Conservation (phyloP, 2,329 filamentous ascomycete species). For the Ilyonectria destructans region DNA sequence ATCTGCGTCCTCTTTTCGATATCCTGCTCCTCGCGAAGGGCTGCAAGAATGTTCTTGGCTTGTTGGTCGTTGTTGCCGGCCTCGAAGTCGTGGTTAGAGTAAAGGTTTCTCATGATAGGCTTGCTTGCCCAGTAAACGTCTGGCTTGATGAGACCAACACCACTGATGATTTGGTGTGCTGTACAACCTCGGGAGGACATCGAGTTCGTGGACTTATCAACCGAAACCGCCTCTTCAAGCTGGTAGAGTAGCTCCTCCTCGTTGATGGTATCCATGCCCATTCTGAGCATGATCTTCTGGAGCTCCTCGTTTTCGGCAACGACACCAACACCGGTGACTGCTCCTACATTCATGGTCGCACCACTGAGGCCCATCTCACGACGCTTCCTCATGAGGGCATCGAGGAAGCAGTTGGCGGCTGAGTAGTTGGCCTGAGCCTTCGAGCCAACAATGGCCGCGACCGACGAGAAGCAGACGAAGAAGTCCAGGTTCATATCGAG, state of each 20-base stretch:
- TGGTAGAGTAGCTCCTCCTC: slow-evolving; percentile 45
- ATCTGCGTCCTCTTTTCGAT: slow-evolving; percentile 25
- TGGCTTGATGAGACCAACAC: slow-evolving; percentile 43
- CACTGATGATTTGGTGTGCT: slow-evolving; percentile 45
- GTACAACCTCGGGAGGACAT: slow-evolving; percentile 38
- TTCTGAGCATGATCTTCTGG: slow-evolving; percentile 33
- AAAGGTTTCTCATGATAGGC: slow-evolving; percentile 44
- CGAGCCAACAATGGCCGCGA: slow-evolving; percentile 54
- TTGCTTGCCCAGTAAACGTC: slow-evolving; percentile 46
- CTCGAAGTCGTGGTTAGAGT: slow-evolving; percentile 45
- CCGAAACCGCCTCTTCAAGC: slow-evolving; percentile 41
- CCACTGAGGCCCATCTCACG: slow-evolving; percentile 31
- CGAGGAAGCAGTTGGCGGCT: slow-evolving; percentile 54
- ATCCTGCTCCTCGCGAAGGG: slow-evolving; percentile 34
- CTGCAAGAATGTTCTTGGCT: slow-evolving; percentile 41
- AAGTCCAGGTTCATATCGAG: slow-evolving; percentile 53
- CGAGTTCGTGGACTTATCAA: slow-evolving; percentile 28
- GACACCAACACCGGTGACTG: slow-evolving; percentile 42
- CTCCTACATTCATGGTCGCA: slow-evolving; percentile 41
- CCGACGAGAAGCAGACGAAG: slow-evolving; percentile 57
- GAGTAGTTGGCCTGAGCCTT: slow-evolving; percentile 60
- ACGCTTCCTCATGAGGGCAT: slow-evolving; percentile 45
- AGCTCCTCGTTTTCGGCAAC: slow-evolving; percentile 45
- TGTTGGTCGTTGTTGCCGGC: slow-evolving; percentile 29
- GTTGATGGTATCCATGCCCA: slow-evolving; percentile 33